Base-by-base conservation (phyloP, 352 stramenopile genomes). In the Pilasporangium apinafurcum region DNA sequence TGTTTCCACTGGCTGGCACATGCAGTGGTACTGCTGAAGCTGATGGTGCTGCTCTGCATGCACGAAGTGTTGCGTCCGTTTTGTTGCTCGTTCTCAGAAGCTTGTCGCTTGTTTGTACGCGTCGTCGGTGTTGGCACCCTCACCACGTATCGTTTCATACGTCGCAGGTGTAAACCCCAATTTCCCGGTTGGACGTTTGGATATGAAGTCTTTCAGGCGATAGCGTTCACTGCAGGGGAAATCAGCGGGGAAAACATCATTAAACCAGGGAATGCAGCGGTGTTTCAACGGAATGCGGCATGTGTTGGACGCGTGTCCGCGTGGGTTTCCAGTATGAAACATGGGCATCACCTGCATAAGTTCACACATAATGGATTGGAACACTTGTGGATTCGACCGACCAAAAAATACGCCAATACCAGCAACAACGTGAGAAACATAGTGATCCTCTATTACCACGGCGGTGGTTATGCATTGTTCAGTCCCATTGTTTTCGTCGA, bases 151-250 rank as follows among this genome's bases (percentile, higher is more conserved):
- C n/a, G n/a, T n/a, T 50, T 50, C 34, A 31, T 63, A 1, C 44
- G 37, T 2, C 62, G 70, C n/a, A 62, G 64, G 0, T 69, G 56
- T 35, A 46, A 44, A 25, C 56, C 67, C 13, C 56, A 46, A 13
- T 77, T 75, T 36, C 37, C 51, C 14, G 60, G 70, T 36, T 83
- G 66, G 70, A 68, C 66, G 26, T 48, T 83, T 14, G 29, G 36
- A 7, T 83, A 61, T 31, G 68, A 78, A 38, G n/a, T 64, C 29
- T 47, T 66, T 2, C 59, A 51, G 13, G 59, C 34, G 14, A 22
- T 74, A 10, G 46, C 67, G 42, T 41, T 43, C n/a, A 17, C 27
- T 2, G 9, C 27, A 9, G 25, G 37, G 1, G 44, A 44, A 29
- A 17, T 13, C 12, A 31, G 24, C 22, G 37, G 51, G 16, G 20